Conservation (phyloP, 345 rosid genomes). For the Linum trigynum region DNA sequence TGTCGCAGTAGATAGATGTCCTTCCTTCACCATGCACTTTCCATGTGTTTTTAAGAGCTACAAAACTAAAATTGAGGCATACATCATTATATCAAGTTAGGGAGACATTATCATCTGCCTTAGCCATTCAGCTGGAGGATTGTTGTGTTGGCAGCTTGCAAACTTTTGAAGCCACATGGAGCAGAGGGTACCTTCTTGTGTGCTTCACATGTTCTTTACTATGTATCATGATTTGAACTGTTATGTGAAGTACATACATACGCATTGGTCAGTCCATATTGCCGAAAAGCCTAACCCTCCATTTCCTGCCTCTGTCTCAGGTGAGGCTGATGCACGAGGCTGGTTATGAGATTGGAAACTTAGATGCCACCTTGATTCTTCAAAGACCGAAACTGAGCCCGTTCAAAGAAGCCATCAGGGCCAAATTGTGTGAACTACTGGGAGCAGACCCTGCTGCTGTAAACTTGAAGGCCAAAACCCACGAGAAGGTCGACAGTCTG, state of each 20-base stretch:
- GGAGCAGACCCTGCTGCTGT: constrained; percentile 75
- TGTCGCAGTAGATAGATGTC: neutral
- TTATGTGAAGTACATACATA: neutral
- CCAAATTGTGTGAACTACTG: constrained; percentile 59
- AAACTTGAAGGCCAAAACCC: constrained; percentile 84
- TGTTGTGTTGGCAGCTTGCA: neutral
- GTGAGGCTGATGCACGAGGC: constrained; percentile 77
- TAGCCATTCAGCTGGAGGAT: neutral
- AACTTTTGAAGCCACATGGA: neutral
- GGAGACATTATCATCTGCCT: no score
- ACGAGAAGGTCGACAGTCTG: constrained; percentile 84
- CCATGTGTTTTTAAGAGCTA: neutral
- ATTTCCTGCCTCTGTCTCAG: constrained; percentile 17
- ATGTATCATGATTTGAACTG: neutral
- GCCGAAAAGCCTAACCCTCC: neutral
- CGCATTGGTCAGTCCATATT: neutral
- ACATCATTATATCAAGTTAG: neutral
- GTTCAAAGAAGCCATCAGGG: constrained; percentile 64
- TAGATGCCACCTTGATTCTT: constrained; percentile 83
- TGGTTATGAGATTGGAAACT: constrained; percentile 80
- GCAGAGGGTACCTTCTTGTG: neutral
- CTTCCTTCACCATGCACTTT: neutral
- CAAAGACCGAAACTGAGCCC: constrained; percentile 88
- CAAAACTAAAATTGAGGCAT: neutral
- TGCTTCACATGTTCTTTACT: neutral